A percentile compares a stretch with the other conserved stretches of the same genome.
These are phyloP conservation scores for Penicillium crustosum DNA, from an alignment of 2,329 filamentous ascomycete genomes.

Conservation along the genomic window DNA sequence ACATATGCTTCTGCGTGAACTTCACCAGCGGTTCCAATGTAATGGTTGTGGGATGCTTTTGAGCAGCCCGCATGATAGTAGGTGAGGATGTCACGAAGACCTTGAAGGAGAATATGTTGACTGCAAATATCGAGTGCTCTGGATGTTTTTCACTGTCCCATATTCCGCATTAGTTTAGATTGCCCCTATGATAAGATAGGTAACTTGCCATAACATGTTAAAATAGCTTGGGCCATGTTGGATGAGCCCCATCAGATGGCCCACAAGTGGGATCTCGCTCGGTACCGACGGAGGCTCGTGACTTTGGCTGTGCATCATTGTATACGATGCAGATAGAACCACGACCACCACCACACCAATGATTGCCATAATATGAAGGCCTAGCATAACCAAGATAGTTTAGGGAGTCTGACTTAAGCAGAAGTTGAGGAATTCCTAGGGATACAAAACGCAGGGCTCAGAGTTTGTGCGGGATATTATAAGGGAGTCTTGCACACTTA, in stretches of 20 bases:
- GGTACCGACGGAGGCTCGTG: neutral
- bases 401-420: neutral
- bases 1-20: neutral
- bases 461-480: neutral
- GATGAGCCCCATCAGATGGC: neutral
- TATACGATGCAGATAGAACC: neutral
- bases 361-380: neutral
- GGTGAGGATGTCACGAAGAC: neutral
- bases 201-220: neutral
- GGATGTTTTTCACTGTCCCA: neutral
- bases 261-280: neutral
- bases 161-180: neutral
- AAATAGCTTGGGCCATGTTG: neutral
- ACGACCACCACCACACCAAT: neutral
- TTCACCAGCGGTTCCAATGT: neutral
- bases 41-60: neutral
- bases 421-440: neutral
- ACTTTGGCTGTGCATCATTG: neutral
- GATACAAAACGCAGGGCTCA: neutral
- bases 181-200: too few relatives aligned
- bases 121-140: neutral
- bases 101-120: neutral
- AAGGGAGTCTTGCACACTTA: neutral
- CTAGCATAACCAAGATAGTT: neutral
- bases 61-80: neutral